These are phyloP conservation scores for Xylariaceae sp. DNA, from an alignment of 2,329 filamentous ascomycete species.

Conservation along the genomic window DNA sequence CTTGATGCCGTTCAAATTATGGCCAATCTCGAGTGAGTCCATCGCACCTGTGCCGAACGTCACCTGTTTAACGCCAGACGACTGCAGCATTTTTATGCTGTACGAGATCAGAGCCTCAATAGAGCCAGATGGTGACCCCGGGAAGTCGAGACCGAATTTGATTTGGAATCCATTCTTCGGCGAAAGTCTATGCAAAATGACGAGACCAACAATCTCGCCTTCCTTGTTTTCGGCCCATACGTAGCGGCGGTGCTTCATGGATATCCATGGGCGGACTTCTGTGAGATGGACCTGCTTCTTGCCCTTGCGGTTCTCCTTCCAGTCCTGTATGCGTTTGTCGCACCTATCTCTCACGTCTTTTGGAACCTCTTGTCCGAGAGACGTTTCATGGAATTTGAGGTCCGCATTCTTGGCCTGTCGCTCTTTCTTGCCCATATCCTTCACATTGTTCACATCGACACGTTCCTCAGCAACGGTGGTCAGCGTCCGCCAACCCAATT, in stretches of 20 bases:
- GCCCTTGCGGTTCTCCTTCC: constrained; percentile 76
- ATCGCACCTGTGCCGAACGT: constrained; percentile 87
- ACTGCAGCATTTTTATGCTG: constrained; percentile 48
- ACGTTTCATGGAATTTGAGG: constrained; percentile 72
- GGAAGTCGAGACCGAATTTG: constrained; percentile 95
- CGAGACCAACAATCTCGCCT: constrained; percentile 68
- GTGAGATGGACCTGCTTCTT: constrained; percentile 82
- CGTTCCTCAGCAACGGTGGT: constrained; percentile 88
- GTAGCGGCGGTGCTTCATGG: constrained; percentile 78
- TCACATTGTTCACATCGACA: constrained; percentile 67
- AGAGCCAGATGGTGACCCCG: constrained; percentile 75
- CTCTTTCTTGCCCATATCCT: constrained; percentile 67
- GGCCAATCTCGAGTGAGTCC: constrained; percentile 68
- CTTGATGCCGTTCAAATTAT: constrained; percentile 75
- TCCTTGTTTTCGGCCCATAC: constrained; percentile 73
- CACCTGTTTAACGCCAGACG: constrained; percentile 58
- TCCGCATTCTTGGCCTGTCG: constrained; percentile 57
- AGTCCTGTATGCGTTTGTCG: constrained; percentile 71
- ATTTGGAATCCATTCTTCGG: constrained; percentile 86
- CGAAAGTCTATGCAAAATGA: constrained; percentile 78
- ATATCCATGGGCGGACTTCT: constrained; percentile 84
- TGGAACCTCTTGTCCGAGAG: constrained; percentile 57
- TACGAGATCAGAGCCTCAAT: constrained; percentile 74
- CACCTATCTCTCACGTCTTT: constrained; percentile 65
- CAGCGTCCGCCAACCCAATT: constrained; percentile 82